Base-by-base conservation (phyloP, 371 early-diverging fungal species). In the Apophysomyces sp. region DNA sequence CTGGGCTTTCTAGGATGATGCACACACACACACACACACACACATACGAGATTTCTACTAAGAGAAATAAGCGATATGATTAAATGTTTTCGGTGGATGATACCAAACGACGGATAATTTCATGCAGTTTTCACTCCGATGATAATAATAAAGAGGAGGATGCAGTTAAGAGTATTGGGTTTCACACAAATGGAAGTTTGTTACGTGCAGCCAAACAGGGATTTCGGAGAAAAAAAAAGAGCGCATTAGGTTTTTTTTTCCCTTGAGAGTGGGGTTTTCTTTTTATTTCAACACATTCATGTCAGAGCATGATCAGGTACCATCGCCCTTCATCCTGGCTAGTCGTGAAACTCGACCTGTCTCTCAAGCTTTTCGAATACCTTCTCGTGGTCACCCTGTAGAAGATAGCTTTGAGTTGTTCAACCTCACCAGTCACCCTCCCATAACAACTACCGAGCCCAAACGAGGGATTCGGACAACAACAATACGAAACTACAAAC, bases 401-500 rank as follows among this genome's bases (percentile, higher is more conserved):
- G 59, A 59, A 44, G 44, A 44, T 18, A 59, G 59, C 30, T 59
- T 59, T 49, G 59, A 59, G 31, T 30, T 32, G 15, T 40, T 59
- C 30, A 52, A 59, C 51, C 51, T 59, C 24, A 51, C 59, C 16
- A 44, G 49, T 44, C 49, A 9, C 9, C 21, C 52, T 41, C 49
- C 26, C n/a, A n/a, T n/a, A 51, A 9, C 57, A 37, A 21, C 8
- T 26, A 32, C 18, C 27, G 49, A 18, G 26, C 24, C 55, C 39
- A 28, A 61, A 37, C 54, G 29, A 15, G 21, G 49, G 11, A 44
- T 44, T 11, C 51, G 51, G 31, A n/a, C 58, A 49, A 30, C 44
- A 34, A 26, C 4, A 16, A 61, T 34, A 39, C 53, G 55, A 28
- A 72, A 76, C 58, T 76, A 76, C 61, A 63, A 73, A 57, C 37